Base-by-base conservation (phyloP, 169 alveolate species). In the Plasmodium chabaudi region DNA sequence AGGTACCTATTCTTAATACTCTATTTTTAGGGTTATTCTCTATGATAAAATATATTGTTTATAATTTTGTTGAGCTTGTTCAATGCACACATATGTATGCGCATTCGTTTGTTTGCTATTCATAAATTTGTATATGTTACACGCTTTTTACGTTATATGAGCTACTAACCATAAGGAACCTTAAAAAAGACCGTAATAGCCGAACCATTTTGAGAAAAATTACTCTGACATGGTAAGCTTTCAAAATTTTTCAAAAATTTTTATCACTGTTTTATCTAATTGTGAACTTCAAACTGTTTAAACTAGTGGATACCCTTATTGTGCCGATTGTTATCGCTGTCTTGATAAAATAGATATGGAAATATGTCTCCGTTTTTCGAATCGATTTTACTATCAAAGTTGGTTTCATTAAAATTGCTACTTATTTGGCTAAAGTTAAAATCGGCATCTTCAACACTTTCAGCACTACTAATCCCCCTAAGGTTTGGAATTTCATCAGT, bases 311-410 rank as follows among this genome's bases (percentile, higher is more conserved):
- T 19, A 49, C 25, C 12, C 47, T 47, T 19, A 25, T 25, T 69
- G 3, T 47, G 64, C 1, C 13, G 21, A 49, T 15, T 51, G 23
- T 0, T 7, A 2, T 15, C 59, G 6, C 17, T 23, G 10, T 69
- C 46, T 21, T 69, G 51, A 49, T 69, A 69, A 51, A 69, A 69
- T 21, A 69, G 19, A 17, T 69, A 49, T 2, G 79, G 79, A 23
- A 69, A 69, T 1, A 47, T 19, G 12, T 69, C 79, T 6, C 23
- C 23, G 21, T 69, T 69, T 69, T 69, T 69, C 6, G 65, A 69
- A 49, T 21, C 17, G 9, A 51, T 10, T 47, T 69, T 63, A 21
- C 12, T 1, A 10, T 60, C 47, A 49, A 47, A 6, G 25, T 69
- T 69, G 12, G 65, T 47, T 13, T 23, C 9, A 12, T 47, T 71